Evolutionary conservation across 805 yeast genomes (phyloP).

Genomic region (Candida coquimbonensis): DNA sequence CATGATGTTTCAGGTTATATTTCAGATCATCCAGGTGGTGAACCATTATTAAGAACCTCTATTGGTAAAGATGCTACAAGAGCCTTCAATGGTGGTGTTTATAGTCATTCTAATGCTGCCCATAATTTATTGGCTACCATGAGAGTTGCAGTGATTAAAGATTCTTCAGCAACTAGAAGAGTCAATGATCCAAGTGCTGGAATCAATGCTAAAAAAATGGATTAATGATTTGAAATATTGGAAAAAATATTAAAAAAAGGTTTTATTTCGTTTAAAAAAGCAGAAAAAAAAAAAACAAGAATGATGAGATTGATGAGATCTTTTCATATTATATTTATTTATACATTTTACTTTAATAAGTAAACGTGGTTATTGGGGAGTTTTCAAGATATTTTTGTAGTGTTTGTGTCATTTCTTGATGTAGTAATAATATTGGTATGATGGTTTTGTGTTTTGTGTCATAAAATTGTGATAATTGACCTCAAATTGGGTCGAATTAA

Average conservation of each 20-base stretch:
- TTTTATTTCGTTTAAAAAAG: too few relatives aligned
- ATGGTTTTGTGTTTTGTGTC: too few relatives aligned
- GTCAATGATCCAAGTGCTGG: constrained; percentile 16
- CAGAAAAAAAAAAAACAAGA: too few relatives aligned
- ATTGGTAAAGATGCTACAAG: constrained; percentile 76
- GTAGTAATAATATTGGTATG: too few relatives aligned
- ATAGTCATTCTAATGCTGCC: constrained; percentile 81
- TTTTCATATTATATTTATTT: too few relatives aligned
- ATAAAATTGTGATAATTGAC: too few relatives aligned
- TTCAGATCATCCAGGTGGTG: constrained; percentile 82
- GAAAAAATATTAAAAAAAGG: too few relatives aligned
- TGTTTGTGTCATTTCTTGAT: not conserved
- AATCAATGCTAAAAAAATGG: constrained; percentile 6
- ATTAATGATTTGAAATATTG: not conserved
- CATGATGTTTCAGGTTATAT: constrained; percentile 67
- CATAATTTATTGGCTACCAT: constrained; percentile 73
- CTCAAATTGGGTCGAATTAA: too few relatives aligned
- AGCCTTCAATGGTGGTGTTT: constrained; percentile 83
- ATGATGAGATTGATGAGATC: too few relatives aligned
- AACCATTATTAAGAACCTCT: constrained; percentile 61
- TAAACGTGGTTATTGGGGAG: not conserved
- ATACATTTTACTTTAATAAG: not conserved
- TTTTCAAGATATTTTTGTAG: not conserved
- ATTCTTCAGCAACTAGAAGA: constrained; percentile 39
- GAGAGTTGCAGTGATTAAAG: constrained; percentile 77